Base-by-base conservation (phyloP, 495 filamentous ascomycete genomes). In the Talaromyces nanjingensis region DNA sequence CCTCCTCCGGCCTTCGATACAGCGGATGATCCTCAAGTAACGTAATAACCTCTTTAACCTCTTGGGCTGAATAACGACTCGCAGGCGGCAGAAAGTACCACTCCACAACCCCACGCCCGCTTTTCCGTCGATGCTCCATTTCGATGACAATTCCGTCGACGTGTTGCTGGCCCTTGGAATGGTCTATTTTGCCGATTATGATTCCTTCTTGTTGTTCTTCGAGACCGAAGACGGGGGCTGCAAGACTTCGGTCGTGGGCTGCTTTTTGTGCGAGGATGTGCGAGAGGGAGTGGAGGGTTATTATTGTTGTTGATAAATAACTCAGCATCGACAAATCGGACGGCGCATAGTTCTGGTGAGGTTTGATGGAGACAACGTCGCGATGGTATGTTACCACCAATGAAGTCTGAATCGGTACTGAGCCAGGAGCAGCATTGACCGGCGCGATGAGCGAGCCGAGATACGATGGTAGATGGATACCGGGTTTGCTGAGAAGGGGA, bases 91-190 rank as follows among this genome's bases (percentile, higher is more conserved):
- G 70, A 52, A 92, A 83, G 68, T 93, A 97, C 76, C 79, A 84
- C 72, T 96, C 93, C 22, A 81, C 69, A 8, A 97, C 86, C 0
- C 86, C 85, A 18, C 93, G 80, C 0, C 96, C 94, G 64, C 86
- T 90, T 66, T 89, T 87, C 20, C 93, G 79, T 2, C 96, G 79
- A 70, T 96, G 80, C 74, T 98, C 92, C 84, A 96, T 87, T 65
- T 92, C 87, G 3, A 98, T 66, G 3, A 96, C 91, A 4, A 94
- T 73, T 0, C 88, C 89, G 16, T 80, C 73, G 0, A 65, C 60
- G 5, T 75, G 72, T 42, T 83, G 82, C 9, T 76, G 69, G 24
- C 82, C 75, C 42, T 68, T 64, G 6, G 88, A 63, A 52, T 72
- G 76, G 62, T 78, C 76, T 14, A 75, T 55, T 63, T 72, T 70